Base-by-base conservation (phyloP, 257 asterid genomes). In the Galeopsis tetrahit region DNA sequence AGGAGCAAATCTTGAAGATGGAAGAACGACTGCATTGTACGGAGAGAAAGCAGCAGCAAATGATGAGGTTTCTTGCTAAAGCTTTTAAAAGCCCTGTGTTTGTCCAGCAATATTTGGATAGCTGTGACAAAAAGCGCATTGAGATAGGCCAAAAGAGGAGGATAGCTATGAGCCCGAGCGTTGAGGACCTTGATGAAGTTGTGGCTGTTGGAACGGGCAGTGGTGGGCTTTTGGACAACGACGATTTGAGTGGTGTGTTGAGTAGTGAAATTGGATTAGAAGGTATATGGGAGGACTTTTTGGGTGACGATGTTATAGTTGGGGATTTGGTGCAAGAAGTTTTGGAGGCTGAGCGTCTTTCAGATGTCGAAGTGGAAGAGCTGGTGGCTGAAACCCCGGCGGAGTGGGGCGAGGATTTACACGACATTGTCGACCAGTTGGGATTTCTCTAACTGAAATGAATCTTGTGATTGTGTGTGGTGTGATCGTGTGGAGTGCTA, bases 71-170 rank as follows among this genome's bases (percentile, higher is more conserved):
- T 44, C 81, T 95, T 4, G 98, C 97, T 4, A 90, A 89, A 69
- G 89, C 87, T 4, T 83, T 90, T 73, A 52, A 81, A 1, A 86
- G 74, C 69, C 91, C 96, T 11, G 4, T 71, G 9, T 80, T 87
- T 62, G 32, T 89, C 68, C 89, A 82, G 80, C 89, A 89, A 36
- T 88, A 77, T 55, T 4, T 81, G 57, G 90, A 81, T 32, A 77
- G 79, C 13, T 67, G 33, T 9, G 84, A 79, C 36, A 70, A 71
- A 33, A 72, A 72, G 46, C 81, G 59, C 3, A 69, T 92, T 2
- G 91, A 76, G 43, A 80, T 89, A 56, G 98, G 98, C 42, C 96
- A 80, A 15, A 95, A 95, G 87, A 86, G 98, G 76, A 80, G 96
- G 43, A 77, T 95, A 11, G 75, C 87, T 6, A 84, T 86, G 96